Conservation (phyloP, 768 basidiomycete genomes). For the Hypholoma fasciculare region DNA sequence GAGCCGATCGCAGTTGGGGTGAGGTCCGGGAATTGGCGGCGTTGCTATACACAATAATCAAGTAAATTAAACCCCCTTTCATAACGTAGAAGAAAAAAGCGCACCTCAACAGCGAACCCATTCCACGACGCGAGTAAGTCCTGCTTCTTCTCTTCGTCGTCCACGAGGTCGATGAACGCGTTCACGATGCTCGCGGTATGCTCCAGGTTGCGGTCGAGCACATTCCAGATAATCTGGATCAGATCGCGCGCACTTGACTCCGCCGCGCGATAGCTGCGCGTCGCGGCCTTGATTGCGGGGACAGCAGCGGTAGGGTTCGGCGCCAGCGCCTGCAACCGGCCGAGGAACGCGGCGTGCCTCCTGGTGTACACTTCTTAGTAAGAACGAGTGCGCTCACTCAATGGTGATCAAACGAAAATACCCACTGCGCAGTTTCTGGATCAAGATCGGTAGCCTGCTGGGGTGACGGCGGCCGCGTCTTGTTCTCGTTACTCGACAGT, state of each 20-base stretch:
- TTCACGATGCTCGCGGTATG: slow-evolving; percentile 74
- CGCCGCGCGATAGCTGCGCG: slow-evolving; percentile 73
- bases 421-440: slow-evolving; percentile 56
- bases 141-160: slow-evolving; percentile 82
- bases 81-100: not conserved
- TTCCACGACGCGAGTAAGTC: slow-evolving; percentile 79
- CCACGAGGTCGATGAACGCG: slow-evolving; percentile 72
- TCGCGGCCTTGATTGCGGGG: slow-evolving; percentile 68
- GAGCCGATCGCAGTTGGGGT: slow-evolving; percentile 55
- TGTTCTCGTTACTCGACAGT: slow-evolving; percentile 23
- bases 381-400: not conserved
- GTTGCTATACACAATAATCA: slow-evolving; percentile 52
- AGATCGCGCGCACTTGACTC: slow-evolving; percentile 85
- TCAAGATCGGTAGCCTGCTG: slow-evolving; percentile 48
- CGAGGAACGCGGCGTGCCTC: slow-evolving; percentile 63
- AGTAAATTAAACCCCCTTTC: not conserved
- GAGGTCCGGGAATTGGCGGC: slow-evolving; percentile 82
- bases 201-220: slow-evolving; percentile 53
- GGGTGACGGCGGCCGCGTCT: slow-evolving; percentile 39
- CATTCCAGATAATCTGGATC: slow-evolving; percentile 86
- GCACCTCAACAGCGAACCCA: slow-evolving; percentile 80
- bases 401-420: slow-evolving; percentile 4
- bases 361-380: slow-evolving; percentile 35
- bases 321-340: slow-evolving; percentile 60
- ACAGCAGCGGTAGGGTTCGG: slow-evolving; percentile 58